Conservation (phyloP, 2,329 filamentous ascomycete species). For the Aureobasidium sp. region DNA sequence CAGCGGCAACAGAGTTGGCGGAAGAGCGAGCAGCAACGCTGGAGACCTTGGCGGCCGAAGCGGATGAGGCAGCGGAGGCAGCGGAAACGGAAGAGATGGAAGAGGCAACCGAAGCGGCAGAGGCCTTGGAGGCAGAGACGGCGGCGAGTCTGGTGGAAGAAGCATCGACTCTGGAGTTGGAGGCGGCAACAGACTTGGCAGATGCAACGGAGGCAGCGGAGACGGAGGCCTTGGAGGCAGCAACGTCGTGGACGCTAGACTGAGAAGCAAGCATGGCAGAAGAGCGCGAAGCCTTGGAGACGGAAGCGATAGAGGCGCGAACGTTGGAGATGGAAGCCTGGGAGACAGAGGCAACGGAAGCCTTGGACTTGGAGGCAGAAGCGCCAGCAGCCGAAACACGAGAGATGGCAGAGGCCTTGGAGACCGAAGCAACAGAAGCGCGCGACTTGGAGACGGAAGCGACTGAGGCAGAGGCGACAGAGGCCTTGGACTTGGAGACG, state of each 20-base stretch:
- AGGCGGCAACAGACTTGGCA: slow-evolving; percentile 1
- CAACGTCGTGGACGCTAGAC: not conserved
- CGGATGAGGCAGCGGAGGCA: not conserved
- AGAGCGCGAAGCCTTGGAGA: slow-evolving; percentile 6
- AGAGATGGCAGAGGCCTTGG: not conserved
- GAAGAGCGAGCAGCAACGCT: not conserved
- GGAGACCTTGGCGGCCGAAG: not conserved
- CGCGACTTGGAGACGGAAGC: not conserved
- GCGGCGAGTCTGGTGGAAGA: slow-evolving; percentile 4
- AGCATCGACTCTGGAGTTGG: not conserved
- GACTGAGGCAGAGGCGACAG: not conserved
- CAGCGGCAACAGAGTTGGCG: not conserved
- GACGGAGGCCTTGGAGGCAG: not conserved
- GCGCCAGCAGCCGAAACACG: not conserved
- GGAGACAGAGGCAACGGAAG: not conserved
- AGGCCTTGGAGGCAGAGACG: slow-evolving; percentile 8
- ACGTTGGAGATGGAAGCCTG: not conserved
- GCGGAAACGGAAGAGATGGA: not conserved
- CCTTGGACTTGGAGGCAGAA: not conserved
- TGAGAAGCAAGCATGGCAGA: slow-evolving; percentile 1
- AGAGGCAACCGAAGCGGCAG: slow-evolving; percentile 8
- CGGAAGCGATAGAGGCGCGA: not conserved
- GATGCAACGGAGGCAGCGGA: slow-evolving; percentile 6
- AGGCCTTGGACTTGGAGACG: not conserved
- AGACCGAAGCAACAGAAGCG: not conserved